A percentile compares a stretch with the other conserved stretches of the same genome.
Conservation (phyloP, 768 basidiomycete species). For the Tylopilus subfusipes region DNA sequence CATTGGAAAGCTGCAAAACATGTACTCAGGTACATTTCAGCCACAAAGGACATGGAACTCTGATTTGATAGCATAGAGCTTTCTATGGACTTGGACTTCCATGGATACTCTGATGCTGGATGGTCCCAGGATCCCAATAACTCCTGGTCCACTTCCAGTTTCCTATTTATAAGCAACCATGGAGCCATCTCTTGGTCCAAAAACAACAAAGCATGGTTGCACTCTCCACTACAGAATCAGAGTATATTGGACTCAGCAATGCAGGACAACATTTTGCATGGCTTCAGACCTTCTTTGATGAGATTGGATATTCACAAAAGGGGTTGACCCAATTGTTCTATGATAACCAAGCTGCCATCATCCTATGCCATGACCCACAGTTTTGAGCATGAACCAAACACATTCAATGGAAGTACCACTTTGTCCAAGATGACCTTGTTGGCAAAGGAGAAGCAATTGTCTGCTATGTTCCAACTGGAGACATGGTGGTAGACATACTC, state of each 20-base stretch:
- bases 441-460: background rate
- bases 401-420: background rate
- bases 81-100: background rate
- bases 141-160: background rate
- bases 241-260: background rate
- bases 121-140: background rate
- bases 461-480: background rate
- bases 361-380: background rate
- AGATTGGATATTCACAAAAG: background rate
- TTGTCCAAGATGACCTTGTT: background rate
- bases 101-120: background rate
- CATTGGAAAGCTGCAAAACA: conserved; percentile 1
- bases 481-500: background rate
- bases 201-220: background rate
- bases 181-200: background rate
- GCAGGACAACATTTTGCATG: background rate
- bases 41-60: conserved; percentile 1
- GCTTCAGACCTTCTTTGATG: background rate
- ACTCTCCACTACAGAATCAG: background rate
- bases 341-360: background rate
- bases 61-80: background rate
- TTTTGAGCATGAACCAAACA: background rate
- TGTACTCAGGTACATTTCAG: background rate
- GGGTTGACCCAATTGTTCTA: background rate
- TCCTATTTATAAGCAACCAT: background rate